Evolutionary conservation across 2,329 filamentous ascomycete species (phyloP), one percentile per base, ranked within the genome.

Genomic region (Pseudogymnoascus sp.): DNA sequence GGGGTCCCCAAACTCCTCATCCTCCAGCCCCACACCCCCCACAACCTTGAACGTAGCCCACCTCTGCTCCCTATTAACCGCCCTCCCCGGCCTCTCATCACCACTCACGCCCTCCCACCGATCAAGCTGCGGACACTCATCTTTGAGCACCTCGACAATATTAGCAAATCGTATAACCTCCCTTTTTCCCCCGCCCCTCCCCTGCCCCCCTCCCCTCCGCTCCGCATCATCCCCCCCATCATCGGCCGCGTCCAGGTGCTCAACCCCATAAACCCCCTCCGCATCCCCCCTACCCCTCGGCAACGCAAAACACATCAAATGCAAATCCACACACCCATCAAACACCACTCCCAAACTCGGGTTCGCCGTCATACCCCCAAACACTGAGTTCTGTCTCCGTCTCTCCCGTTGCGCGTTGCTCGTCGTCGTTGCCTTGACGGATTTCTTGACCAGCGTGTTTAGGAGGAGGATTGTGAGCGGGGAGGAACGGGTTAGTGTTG

Each of bases 91-190:
- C 53, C 29, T 59, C 24, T 16, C 26, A 8, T 10, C 53, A 13
- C 19, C 53, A 35, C 53, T 26, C n/a, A 37, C 53, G 13, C 53
- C 53, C 53, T 59, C 53, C 53, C 53, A 59, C 5, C 53, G 2
- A 4, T 59, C 53, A 59, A 59, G 53, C 16, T 59, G 10, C 4
- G 53, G 16, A 33, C 29, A 33, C n/a, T 74, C 72, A 62, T 73
- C 72, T 11, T 68, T 72, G 4, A 73, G 53, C 7, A 74, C 67
- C 59, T 73, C 72, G 6, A 72, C 26, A 1, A 72, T 65, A n/a
- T 64, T 61, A 11, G 37, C 59, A 21, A 37, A 29, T 5, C 35
- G n/a, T 3, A 42, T 24, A 44, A 6, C 16, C n/a, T 6, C 40
- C 40, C 11, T 6, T n/a, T 4, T 6, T 4, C 13, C 37, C 8